Evolutionary conservation across 495 filamentous ascomycete genomes (phyloP).

Genomic region (Penicillium desertorum): DNA sequence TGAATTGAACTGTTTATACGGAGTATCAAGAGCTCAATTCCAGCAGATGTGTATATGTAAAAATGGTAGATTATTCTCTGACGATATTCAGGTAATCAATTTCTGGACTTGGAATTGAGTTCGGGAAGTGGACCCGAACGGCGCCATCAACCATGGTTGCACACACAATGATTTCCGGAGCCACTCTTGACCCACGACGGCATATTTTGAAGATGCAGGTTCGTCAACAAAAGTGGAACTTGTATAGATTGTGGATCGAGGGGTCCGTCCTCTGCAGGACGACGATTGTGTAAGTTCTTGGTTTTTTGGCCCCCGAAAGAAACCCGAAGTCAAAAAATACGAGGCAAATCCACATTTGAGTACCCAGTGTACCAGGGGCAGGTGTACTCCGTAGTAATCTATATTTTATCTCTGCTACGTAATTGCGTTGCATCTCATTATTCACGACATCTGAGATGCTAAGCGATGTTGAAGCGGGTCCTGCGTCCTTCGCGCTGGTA

Average conservation of each 20-base stretch:
- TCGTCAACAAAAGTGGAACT: not conserved
- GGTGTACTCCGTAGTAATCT: not conserved
- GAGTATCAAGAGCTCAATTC: not conserved
- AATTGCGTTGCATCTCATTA: slow-evolving; percentile 10
- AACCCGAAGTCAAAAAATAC: slow-evolving; percentile 9
- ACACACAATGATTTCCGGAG: not conserved
- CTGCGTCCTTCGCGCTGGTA: not conserved
- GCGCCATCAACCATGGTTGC: slow-evolving; percentile 6
- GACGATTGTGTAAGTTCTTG: not conserved
- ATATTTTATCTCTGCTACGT: not conserved
- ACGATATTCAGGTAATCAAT: not conserved
- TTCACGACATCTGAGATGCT: not conserved
- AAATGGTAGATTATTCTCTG: not conserved
- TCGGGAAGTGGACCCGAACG: slow-evolving; percentile 12
- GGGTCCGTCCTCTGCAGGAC: not conserved
- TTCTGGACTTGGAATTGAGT: slow-evolving; percentile 1
- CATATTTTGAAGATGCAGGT: not conserved
- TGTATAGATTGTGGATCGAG: not conserved
- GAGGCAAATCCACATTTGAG: slow-evolving; percentile 8
- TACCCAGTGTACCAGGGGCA: no score
- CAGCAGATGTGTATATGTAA: not conserved
- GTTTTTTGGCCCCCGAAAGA: not conserved
- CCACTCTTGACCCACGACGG: not conserved
- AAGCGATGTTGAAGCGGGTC: not conserved
- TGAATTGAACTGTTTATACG: not conserved